Conservation (phyloP, 495 filamentous ascomycete genomes). For the Podospora conica region DNA sequence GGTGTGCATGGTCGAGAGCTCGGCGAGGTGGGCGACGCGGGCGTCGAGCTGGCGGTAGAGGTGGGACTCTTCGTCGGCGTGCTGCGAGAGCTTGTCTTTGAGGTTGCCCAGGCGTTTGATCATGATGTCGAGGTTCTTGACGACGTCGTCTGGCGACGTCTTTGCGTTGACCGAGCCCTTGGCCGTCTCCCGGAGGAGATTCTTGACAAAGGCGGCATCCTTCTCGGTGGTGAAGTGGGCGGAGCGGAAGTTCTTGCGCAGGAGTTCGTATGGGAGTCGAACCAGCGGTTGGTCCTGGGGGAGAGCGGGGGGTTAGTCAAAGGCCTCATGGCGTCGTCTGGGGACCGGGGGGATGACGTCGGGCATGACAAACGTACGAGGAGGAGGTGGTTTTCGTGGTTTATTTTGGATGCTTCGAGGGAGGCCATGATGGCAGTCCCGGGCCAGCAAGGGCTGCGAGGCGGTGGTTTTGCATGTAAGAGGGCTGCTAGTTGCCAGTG, state of each 20-base stretch:
- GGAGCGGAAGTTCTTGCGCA: constrained; percentile 86
- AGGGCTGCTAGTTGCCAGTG: neutral
- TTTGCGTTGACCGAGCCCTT: constrained; percentile 57
- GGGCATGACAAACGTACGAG: constrained; percentile 29
- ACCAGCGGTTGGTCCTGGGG: constrained; percentile 89
- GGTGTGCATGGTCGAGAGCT: constrained; percentile 71
- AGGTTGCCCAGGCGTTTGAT: constrained; percentile 74
- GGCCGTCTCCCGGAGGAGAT: constrained; percentile 61
- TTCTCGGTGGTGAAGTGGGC: constrained; percentile 78
- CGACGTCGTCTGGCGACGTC: constrained; percentile 58
- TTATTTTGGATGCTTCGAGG: constrained; percentile 37
- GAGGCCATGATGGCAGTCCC: constrained; percentile 35
- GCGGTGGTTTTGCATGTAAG: neutral
- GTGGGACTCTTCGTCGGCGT: constrained; percentile 70
- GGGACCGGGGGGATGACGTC: constrained; percentile 1
- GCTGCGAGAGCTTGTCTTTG: constrained; percentile 74
- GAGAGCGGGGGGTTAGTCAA: neutral
- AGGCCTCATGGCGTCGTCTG: neutral
- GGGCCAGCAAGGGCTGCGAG: neutral
- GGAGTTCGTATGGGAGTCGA: constrained; percentile 81
- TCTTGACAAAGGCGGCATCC: constrained; percentile 63
- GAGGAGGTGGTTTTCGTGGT: constrained; percentile 44
- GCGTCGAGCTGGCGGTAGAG: constrained; percentile 68
- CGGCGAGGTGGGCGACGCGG: constrained; percentile 71
- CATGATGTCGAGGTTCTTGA: constrained; percentile 76